Base-by-base conservation (phyloP, 169 alveolate genomes). In the Perkinsus chesapeaki region DNA sequence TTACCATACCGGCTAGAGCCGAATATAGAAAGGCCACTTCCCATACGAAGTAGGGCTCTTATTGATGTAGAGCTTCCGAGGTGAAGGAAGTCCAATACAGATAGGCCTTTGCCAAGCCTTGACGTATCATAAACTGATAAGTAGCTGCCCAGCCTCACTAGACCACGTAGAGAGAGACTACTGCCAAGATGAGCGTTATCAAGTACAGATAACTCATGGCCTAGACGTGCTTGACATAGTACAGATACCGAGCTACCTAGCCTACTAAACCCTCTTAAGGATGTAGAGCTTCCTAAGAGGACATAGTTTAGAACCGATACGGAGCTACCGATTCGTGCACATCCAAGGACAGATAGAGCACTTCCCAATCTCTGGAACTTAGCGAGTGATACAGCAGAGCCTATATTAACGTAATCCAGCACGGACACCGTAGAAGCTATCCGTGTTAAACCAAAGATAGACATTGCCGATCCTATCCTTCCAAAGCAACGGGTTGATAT, bases 121-220 rank as follows among this genome's bases (percentile, higher is more conserved):
- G 92, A 93, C 39, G 73, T 91, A 39, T 93, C 93, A 43, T 48
- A 91, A 36, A 82, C 95, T 36, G 94, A 37, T 39, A 48, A 23
- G 12, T 91, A 39, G n/a, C 92, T 48, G 36, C 91, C 95, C 39
- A 93, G 73, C 48, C 93, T 47, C 92, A 93, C 95, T 19, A 93
- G 92, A 39, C 95, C 95, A 16, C 73, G 73, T 38, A 73, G 39
- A 38, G 92, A 92, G 39, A 82, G 60, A 20, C 39, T 36, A 31
- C 73, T 73, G 43, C 48, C 95, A 3, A 82, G 36, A 60, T 73
- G 10, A 0, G 94, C 93, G 39, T 48, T 16, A 48, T 91, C 73
- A 16, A 31, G 93, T 93, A 43, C 20, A 36, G 39, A 31, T 39
- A 39, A 37, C 27, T 92, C 36, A 27, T 39, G 31, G 0, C 92